Base-by-base conservation (phyloP, 257 asterid species). In the Euphrasia confusa region DNA sequence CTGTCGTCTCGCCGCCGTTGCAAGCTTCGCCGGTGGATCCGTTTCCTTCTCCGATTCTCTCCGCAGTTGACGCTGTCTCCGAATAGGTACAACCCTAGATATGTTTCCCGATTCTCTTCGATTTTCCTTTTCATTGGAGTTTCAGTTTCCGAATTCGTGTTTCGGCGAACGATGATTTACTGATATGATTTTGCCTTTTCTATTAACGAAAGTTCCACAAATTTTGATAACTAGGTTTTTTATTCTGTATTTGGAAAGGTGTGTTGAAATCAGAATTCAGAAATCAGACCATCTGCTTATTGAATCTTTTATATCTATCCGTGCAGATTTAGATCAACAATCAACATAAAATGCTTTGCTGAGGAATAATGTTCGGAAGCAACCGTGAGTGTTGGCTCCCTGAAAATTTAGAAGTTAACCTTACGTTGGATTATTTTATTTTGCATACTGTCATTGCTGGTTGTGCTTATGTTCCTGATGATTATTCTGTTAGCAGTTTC, bases 331-430 rank as follows among this genome's bases (percentile, higher is more conserved):
- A 42, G 53, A 56, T 71, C 60, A 66, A 32, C 60, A 15, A 56
- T 71, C 60, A 66, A 32, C 60, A 15, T 37, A 37, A 56, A 52
- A 56, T 65, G 24, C 47, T 64, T 55, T 45, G 37, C 24, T 32
- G 73, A 59, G 73, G 72, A 69, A 74, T 8, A 58, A 81, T 81
- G 87, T 81, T 76, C 18, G 87, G 84, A 68, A 81, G 84, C 77
- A 78, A 78, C 71, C 82, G 87, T 81, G 72, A 78, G 87, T 76
- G 48, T 61, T 14, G 17, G 28, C 10, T 69, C 10, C 13, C 24
- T 37, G 26, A 27, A 27, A 30, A 56, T 64, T 58, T 45, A 0
- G 52, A 10, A 14, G 54, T 35, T 53, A 21, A 7, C 17, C 5
- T 58, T 35, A 58, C 59, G 37, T 71, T 65, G 50, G 62, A 61